Evolutionary conservation across 78 protist species (phyloP).

Genomic region (Isochrysis galbana): DNA sequence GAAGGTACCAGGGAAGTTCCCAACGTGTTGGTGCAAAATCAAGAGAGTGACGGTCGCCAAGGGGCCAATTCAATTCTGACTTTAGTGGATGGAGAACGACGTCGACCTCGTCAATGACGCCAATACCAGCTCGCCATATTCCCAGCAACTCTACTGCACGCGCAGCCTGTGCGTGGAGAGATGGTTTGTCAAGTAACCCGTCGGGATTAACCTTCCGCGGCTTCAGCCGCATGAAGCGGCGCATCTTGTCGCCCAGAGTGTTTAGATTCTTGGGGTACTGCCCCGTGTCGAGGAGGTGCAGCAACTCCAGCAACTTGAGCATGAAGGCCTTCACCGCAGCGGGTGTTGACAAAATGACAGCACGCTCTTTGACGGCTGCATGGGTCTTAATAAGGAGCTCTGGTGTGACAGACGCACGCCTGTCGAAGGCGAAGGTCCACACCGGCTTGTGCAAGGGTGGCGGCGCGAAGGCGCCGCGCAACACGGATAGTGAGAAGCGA

Average conservation of each 20-base stretch:
- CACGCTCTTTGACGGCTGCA: background rate
- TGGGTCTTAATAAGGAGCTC: background rate
- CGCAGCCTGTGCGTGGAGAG: background rate
- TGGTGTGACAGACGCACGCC: background rate
- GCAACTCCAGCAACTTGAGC: slow-evolving; percentile 66
- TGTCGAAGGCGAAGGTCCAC: slow-evolving; percentile 55
- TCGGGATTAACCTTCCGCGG: background rate
- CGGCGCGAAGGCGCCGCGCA: background rate
- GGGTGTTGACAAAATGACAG: background rate
- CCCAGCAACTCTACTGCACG: background rate
- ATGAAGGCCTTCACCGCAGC: slow-evolving; percentile 51
- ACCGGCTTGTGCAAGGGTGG: slow-evolving; percentile 44
- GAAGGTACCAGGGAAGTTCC: slow-evolving; percentile 66
- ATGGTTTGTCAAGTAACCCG: background rate
- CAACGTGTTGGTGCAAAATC: slow-evolving; percentile 59
- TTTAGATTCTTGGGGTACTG: background rate
- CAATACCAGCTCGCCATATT: background rate
- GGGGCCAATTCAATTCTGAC: slow-evolving; percentile 63
- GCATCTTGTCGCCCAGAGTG: background rate
- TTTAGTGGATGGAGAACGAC: slow-evolving; percentile 57
- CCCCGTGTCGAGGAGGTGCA: slow-evolving; percentile 57
- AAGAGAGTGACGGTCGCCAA: slow-evolving; percentile 29
- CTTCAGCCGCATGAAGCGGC: background rate
- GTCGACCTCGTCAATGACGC: slow-evolving; percentile 43
- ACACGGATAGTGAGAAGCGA: background rate